These are phyloP conservation scores for Ascochyta fabae DNA, from an alignment of 2,329 filamentous ascomycete genomes.

Conservation along the genomic window DNA sequence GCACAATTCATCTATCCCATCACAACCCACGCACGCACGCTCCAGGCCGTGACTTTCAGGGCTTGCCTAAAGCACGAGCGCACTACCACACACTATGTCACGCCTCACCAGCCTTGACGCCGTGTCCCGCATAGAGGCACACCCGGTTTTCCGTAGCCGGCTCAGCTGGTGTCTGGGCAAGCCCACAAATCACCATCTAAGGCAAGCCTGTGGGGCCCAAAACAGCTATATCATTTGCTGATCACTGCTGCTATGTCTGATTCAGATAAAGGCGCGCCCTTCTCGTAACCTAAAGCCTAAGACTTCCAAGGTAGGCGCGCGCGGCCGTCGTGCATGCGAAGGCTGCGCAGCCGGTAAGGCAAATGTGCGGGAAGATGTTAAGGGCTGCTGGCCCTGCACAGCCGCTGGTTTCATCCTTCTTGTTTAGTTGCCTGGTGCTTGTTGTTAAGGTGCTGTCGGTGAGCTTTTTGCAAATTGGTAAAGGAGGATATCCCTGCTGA, in stretches of 20 bases:
- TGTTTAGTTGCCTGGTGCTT: not conserved
- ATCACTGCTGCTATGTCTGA: slow-evolving; percentile 3
- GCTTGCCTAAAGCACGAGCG: not conserved
- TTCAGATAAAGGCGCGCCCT: slow-evolving; percentile 1
- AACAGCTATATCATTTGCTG: slow-evolving; percentile 1
- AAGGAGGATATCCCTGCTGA: not conserved
- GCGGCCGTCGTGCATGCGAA: slow-evolving; percentile 20
- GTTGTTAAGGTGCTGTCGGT: not conserved
- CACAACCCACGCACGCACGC: not conserved
- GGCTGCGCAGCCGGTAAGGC: slow-evolving; percentile 7
- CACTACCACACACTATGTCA: not conserved
- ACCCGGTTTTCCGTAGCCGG: slow-evolving; percentile 6
- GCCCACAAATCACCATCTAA: slow-evolving; percentile 4
- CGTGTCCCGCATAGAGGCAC: not conserved
- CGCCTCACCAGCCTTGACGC: not conserved
- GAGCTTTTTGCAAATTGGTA: not conserved
- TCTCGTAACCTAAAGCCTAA: slow-evolving; percentile 5
- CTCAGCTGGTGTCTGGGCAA: slow-evolving; percentile 18
- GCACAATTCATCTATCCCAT: not conserved
- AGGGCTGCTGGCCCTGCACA: slow-evolving; percentile 12
- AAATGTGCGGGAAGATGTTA: slow-evolving; percentile 11
- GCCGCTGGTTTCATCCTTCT: not conserved
- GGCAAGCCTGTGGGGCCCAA: slow-evolving; percentile 3
- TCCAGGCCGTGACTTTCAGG: not conserved
- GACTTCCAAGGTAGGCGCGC: slow-evolving; percentile 10